Percentiles rank a stretch among this genome's conserved stretches.
Evolutionary conservation across 2,329 filamentous ascomycete genomes (phyloP).

Genomic region (Westerdykella sp.): DNA sequence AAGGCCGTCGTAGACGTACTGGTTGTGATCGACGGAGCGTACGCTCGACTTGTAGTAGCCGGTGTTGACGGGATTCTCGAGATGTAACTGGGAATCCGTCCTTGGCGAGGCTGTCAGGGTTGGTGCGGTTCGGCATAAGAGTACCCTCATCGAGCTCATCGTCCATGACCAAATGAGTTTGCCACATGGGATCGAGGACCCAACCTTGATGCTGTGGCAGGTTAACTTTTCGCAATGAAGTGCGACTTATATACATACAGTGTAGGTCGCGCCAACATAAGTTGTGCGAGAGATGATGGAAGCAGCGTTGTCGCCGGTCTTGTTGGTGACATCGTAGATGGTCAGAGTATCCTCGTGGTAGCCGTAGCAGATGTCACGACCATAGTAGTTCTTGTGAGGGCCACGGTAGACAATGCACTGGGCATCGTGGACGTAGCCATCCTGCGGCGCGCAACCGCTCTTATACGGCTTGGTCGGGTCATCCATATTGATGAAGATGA

Average conservation of each 20-base stretch:
- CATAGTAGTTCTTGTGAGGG: slow-evolving; percentile 46
- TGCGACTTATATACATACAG: background rate
- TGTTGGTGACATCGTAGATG: slow-evolving; percentile 45
- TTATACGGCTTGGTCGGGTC: slow-evolving; percentile 42
- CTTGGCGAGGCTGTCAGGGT: slow-evolving; percentile 20
- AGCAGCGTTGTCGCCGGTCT: slow-evolving; percentile 21
- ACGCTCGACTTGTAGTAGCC: slow-evolving; percentile 39
- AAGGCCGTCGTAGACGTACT: slow-evolving; percentile 39
- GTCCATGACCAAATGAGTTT: slow-evolving; percentile 33
- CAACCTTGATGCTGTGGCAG: slow-evolving; percentile 49
- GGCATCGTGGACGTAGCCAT: slow-evolving; percentile 57
- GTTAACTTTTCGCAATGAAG: no score
- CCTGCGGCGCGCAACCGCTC: slow-evolving; percentile 49
- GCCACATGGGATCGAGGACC: slow-evolving; percentile 40
- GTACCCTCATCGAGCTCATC: slow-evolving; percentile 37
- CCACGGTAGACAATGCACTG: slow-evolving; percentile 54
- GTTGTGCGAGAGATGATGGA: slow-evolving; percentile 45
- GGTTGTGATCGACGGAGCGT: slow-evolving; percentile 42
- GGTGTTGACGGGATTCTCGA: slow-evolving; percentile 33
- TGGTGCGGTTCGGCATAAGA: slow-evolving; percentile 22
- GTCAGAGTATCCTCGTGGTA: slow-evolving; percentile 52
- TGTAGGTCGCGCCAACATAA: slow-evolving; percentile 48
- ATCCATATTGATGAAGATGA: slow-evolving; percentile 55
- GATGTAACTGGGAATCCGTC: slow-evolving; percentile 33
- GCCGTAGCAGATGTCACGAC: slow-evolving; percentile 51